Evolutionary conservation across 768 basidiomycete genomes (phyloP), one percentile per base, ranked within the genome.

Genomic region (Rubroboletus pulcherrimus): DNA sequence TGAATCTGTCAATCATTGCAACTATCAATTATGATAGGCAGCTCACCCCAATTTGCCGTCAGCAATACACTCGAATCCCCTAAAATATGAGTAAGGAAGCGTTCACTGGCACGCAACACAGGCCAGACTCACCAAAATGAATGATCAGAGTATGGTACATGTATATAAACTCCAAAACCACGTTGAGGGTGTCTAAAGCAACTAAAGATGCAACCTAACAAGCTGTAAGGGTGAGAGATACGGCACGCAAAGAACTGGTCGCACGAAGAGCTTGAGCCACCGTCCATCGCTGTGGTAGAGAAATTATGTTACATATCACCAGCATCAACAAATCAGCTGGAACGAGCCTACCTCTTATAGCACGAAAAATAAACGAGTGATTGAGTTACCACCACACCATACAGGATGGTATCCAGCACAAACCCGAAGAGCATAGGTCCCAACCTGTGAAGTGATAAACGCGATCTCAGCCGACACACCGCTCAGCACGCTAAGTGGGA

Each of bases 401-500:
- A 74, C 45, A 76, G 54, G 34, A 72, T 63, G 26, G 68, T 55
- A 57, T 76, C 73, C 45, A 75, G 60, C 40, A 71, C 61, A 33
- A 72, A 60, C 38, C 75, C 75, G 37, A 70, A 53, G 46, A 76
- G 67, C 44, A 72, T 60, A 2, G 75, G 75, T 6, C 75, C 75
- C 48, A 69, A 61, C 31, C 69, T 74, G 57, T 17, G 24, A 54
- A 38, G 12, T 14, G 30, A 39, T 12, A 46, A 15, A 46, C 40
- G 15, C 35, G 1, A 44, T 50, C 15, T 54, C 33, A 56, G 49
- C 42, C 12, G 8, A 31, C 8, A 42, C 48, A 17, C 10, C 2
- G 2, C 4, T 31, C 10, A 2, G 3, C 29, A 43, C 8, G 19
- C n/a, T 19, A 29, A 35, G 29, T 17, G n/a, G 45, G 29, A 63